Conservation (phyloP, 306 rosid genomes). For the Dalbergia cultrata region DNA sequence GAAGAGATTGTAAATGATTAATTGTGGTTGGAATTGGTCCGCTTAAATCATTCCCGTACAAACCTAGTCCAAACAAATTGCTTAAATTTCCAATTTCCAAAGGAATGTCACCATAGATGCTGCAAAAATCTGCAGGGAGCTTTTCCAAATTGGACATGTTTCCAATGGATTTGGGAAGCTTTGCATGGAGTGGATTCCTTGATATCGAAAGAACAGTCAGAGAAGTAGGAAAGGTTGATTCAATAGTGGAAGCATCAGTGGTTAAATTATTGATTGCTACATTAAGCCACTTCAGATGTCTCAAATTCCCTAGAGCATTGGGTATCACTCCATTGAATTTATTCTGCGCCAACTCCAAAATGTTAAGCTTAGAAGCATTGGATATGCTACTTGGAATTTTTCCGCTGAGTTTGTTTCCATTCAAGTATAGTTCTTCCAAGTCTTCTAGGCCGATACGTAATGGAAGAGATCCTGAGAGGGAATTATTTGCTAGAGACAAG, state of each 20-base stretch:
- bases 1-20: conserved; percentile 36
- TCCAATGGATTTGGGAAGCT: conserved; percentile 43
- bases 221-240: not conserved
- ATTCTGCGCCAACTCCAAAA: not conserved
- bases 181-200: conserved; percentile 44
- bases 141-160: conserved; percentile 45
- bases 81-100: conserved; percentile 49
- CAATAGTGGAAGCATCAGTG: conserved; percentile 19
- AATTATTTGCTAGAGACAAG: not conserved
- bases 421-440: conserved; percentile 5
- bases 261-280: conserved; percentile 15
- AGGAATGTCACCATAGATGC: conserved; percentile 47
- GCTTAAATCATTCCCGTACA: conserved; percentile 35
- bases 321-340: conserved; percentile 33
- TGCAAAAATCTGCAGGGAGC: not conserved
- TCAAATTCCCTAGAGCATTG: conserved; percentile 31
- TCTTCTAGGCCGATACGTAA: not conserved
- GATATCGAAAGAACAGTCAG: conserved; percentile 22
- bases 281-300: not conserved
- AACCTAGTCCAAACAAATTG: not conserved
- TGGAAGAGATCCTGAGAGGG: conserved; percentile 47
- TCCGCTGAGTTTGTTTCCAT: not conserved
- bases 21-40: conserved; percentile 51
- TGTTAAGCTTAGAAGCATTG: conserved; percentile 30
- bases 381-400: conserved; percentile 39